Conservation (phyloP, 345 rosid species). For the Eucalyptus tenuipes region DNA sequence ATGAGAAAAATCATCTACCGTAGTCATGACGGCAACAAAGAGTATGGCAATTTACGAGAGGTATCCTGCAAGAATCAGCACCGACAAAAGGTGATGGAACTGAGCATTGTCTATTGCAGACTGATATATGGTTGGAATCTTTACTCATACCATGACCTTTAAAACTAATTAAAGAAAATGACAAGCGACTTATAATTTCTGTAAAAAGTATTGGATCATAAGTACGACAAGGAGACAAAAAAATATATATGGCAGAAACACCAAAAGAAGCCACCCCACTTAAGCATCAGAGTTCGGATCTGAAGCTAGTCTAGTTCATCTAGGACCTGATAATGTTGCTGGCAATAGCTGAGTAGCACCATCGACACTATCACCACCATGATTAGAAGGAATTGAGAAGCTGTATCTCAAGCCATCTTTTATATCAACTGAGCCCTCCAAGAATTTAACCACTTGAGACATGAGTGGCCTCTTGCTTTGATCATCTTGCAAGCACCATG, state of each 20-base stretch:
- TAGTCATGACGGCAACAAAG: neutral
- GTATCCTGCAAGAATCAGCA: neutral
- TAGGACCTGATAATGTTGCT: neutral
- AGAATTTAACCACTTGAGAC: neutral
- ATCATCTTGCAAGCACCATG: neutral
- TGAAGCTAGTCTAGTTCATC: neutral
- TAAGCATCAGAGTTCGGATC: neutral
- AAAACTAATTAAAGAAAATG: no score
- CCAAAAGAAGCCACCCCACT: neutral
- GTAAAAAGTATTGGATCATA: neutral
- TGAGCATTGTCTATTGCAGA: neutral
- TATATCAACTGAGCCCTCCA: neutral
- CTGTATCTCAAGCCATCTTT: neutral
- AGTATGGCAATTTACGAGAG: fast-evolving
- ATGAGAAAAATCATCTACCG: neutral
- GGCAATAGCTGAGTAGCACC: neutral
- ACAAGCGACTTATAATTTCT: no score
- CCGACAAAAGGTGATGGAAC: neutral
- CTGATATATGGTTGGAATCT: neutral
- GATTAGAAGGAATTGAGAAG: neutral
- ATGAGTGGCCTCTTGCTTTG: neutral
- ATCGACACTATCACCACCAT: neutral
- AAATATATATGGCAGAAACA: neutral
- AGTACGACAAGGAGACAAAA: neutral
- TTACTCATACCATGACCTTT: neutral